phyloP scores from a whole-genome alignment of 352 stramenopile genomes.

The Globisporangium takayamanum region DNA sequence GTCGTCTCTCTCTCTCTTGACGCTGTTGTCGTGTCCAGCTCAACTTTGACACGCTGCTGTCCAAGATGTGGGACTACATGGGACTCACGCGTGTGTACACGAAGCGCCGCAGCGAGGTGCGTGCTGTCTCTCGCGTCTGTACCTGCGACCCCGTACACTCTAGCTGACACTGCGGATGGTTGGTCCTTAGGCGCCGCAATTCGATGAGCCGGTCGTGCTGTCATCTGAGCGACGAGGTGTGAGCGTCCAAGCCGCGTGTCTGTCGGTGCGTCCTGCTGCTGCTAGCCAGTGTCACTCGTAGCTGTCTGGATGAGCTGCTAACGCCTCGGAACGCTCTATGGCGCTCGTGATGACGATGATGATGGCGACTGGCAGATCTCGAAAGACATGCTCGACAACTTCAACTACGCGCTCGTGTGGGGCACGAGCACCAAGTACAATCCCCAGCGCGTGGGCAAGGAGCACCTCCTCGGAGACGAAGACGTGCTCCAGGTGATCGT shows the following conservation, averaged over 20 bases:
- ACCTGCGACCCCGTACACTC: not conserved
- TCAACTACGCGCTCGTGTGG: constrained; percentile 98
- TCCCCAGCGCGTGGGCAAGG: constrained; percentile 93
- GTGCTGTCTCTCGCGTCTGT: not conserved
- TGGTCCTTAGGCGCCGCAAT: constrained; percentile 44
- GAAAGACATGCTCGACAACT: constrained; percentile 92
- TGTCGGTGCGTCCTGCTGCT: constrained; percentile 49
- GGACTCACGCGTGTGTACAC: constrained; percentile 86
- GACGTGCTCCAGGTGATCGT: constrained; percentile 98
- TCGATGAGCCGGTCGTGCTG: constrained; percentile 77
- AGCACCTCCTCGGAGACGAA: constrained; percentile 95
- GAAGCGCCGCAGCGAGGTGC: constrained; percentile 79
- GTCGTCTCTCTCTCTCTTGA: not conserved
- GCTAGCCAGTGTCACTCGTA: not conserved
- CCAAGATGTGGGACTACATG: constrained; percentile 90
- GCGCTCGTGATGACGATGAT: not conserved
- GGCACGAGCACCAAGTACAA: constrained; percentile 97
- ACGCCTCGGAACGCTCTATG: too few species aligned
- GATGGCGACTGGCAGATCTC: constrained; percentile 55
- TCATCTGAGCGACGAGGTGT: constrained; percentile 82
- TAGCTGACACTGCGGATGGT: not conserved
- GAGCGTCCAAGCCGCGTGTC: constrained; percentile 69
- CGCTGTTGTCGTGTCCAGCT: constrained; percentile 58
- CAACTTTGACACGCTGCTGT: constrained; percentile 94
- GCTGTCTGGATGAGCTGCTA: not conserved